Percentiles rank a stretch among this genome's conserved stretches.
Evolutionary conservation across 371 early-diverging fungal species (phyloP).

Genomic region (Saksenaea vasiformis): DNA sequence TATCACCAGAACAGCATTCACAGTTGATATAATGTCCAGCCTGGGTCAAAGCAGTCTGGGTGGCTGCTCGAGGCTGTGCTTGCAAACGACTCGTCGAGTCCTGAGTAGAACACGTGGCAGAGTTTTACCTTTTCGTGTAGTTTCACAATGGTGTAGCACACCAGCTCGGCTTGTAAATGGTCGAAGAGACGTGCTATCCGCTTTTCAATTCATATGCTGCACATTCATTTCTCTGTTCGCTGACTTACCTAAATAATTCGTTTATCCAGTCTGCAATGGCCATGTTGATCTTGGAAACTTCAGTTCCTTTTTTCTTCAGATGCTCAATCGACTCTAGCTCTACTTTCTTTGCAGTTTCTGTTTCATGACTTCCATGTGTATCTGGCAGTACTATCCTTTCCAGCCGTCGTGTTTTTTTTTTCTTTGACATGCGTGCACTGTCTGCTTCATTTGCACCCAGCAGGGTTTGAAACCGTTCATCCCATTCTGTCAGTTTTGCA

Average conservation of each 20-base stretch:
- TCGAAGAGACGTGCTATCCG: conserved; percentile 45
- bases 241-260: conserved; percentile 41
- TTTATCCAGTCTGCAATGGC: conserved; percentile 51
- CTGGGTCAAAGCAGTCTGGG: conserved; percentile 82
- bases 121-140: conserved; percentile 72
- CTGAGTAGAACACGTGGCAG: background rate
- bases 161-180: conserved; percentile 67
- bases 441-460: conserved; percentile 1
- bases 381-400: conserved; percentile 40
- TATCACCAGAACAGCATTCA: conserved; percentile 60
- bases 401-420: conserved; percentile 29
- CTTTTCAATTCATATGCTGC: background rate
- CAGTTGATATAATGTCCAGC: conserved; percentile 77
- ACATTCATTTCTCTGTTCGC: background rate
- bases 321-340: conserved; percentile 38
- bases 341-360: conserved; percentile 50
- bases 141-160: conserved; percentile 69
- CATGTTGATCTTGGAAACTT: conserved; percentile 44
- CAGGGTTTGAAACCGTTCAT: conserved; percentile 17
- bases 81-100: conserved; percentile 66
- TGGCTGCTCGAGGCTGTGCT: conserved; percentile 82
- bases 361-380: conserved; percentile 35
- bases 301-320: conserved; percentile 35
- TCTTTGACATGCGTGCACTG: conserved; percentile 16
- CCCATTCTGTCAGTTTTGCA: conserved; percentile 11